These are phyloP conservation scores for Paracorniculantispora psalliotae DNA, from an alignment of 2,329 filamentous ascomycete species.

Conservation along the genomic window DNA sequence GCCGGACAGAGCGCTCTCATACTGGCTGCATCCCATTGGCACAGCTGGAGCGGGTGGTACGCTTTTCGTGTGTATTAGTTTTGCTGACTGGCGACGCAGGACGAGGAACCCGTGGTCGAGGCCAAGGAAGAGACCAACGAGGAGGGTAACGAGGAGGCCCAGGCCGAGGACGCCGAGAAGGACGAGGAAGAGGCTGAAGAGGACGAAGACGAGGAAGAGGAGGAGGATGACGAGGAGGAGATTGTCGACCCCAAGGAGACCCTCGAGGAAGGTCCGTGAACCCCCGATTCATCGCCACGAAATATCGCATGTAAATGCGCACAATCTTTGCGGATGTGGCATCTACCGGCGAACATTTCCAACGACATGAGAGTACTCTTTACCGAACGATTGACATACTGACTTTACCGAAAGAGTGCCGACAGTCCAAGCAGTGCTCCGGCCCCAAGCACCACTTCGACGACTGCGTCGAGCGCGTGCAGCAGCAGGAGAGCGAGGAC, in stretches of 20 bases:
- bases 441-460: conserved; percentile 96
- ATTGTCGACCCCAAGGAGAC: conserved; percentile 83
- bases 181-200: conserved; percentile 42
- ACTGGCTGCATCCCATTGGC: not conserved
- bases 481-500: conserved; percentile 58
- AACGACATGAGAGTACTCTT: conserved; percentile 10
- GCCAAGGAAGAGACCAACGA: conserved; percentile 23
- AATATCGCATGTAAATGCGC: conserved; percentile 6
- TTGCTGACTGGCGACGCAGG: conserved; percentile 27
- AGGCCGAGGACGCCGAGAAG: conserved; percentile 30
- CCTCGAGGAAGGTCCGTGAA: conserved; percentile 79
- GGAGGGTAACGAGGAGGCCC: conserved; percentile 23
- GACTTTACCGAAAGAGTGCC: conserved; percentile 63
- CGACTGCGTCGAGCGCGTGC: conserved; percentile 92
- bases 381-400: conserved; percentile 21
- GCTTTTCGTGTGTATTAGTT: not conserved
- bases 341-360: not conserved
- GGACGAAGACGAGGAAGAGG: conserved; percentile 43
- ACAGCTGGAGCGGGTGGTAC: not conserved
- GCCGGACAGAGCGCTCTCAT: not conserved
- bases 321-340: not conserved
- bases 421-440: conserved; percentile 77
- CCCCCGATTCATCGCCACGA: not conserved
- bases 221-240: conserved; percentile 68
- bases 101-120: conserved; percentile 24